These are phyloP conservation scores for Malus fusca DNA, from an alignment of 306 rosid genomes.

Conservation along the genomic window DNA sequence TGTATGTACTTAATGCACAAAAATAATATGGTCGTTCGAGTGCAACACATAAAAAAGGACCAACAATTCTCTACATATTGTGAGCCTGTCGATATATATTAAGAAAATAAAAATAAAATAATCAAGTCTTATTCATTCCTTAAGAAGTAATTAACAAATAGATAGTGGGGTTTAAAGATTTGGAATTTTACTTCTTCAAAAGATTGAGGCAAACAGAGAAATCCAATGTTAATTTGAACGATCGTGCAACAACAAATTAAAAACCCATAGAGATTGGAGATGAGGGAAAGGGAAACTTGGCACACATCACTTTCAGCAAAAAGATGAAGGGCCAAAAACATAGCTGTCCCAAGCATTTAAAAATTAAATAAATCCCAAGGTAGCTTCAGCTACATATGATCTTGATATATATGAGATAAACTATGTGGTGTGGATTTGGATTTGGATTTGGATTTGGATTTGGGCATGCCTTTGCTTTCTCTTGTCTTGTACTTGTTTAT, in stretches of 20 bases:
- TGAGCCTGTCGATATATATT: background rate
- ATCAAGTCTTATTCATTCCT: background rate
- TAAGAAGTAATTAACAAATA: background rate
- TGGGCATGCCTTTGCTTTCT: slow-evolving; percentile 14
- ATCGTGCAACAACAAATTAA: background rate
- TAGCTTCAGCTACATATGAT: slow-evolving; percentile 19
- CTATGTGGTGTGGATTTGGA: background rate
- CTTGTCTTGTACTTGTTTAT: slow-evolving; percentile 20
- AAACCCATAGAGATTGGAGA: background rate
- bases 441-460: background rate
- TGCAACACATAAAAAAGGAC: background rate
- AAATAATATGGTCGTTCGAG: too few relatives aligned
- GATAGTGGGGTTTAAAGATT: background rate
- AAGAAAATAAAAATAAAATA: background rate
- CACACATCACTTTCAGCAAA: slow-evolving; percentile 26
- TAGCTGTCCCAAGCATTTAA: background rate
- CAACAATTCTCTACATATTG: background rate
- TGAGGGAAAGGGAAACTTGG: slow-evolving; percentile 23
- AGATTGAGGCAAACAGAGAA: background rate
- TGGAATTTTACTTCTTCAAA: background rate
- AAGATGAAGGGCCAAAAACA: slow-evolving; percentile 10
- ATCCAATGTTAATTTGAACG: too few relatives aligned
- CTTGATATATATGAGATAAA: background rate
- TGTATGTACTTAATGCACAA: background rate
- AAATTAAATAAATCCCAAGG: background rate